Evolutionary conservation across 352 stramenopile genomes (phyloP), one percentile per base, ranked within the genome.

Genomic region (Phytophthora niederhauseri): DNA sequence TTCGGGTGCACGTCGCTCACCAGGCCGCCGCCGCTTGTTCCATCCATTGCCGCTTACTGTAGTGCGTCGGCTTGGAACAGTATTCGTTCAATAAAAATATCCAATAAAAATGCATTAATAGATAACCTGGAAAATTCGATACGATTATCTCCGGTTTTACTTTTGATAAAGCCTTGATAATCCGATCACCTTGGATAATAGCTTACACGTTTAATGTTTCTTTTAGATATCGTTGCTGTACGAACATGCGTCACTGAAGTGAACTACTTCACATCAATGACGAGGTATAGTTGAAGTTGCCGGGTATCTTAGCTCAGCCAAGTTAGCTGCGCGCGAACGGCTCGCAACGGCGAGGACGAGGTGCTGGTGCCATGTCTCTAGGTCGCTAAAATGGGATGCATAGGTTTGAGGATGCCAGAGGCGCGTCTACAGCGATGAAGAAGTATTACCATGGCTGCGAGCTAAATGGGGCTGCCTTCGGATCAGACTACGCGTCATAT

Each of bases 1-100:
- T 64, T 77, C 52, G 53, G 73, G 72, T 89, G 81, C 52, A 85
- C 72, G 66, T 87, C 36, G 36, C 11, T 45, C 36, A 45, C 36
- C 12, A 45, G 14, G 41, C 41, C 41, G 41, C 41, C 41, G 41
- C 41, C 41, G 17, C 41, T 22, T 49, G 41, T 49, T 49, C 41
- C 41, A 49, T 49, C 41, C 41, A 49, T 49, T 12, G 41, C 41
- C 17, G 41, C 41, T 49, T 22, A 14, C 41, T 49, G 41, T n/a
- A n/a, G 12, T 15, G 36, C 36, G 36, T 45, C 38, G 11, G 38
- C 38, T 6, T 14, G 4, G 14, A 45, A 19, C 12, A 43, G 12
- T n/a, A 17, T 45, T 45, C 14, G 17, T 15, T 45, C 36, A 15
- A n/a, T 45, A 36, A 12, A 36, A 36, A 36, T 12, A 30, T 12